phyloP scores from a whole-genome alignment of 2,329 filamentous ascomycete genomes.

The Paracoccidioides brasiliensis region DNA sequence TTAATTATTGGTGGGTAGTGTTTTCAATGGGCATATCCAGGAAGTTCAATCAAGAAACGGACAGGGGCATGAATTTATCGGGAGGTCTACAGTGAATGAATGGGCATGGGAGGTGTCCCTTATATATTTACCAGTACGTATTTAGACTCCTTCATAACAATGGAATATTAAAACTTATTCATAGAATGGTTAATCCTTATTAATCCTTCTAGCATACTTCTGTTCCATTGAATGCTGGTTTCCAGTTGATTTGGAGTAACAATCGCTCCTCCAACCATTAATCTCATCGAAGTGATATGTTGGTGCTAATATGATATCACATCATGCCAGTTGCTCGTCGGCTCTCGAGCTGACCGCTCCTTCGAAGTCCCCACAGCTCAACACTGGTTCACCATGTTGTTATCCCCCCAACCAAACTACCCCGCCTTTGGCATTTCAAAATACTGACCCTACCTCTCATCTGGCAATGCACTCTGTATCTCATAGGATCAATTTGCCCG shows the following conservation, averaged over 20 bases:
- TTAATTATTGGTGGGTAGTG: too few species aligned
- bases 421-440: neutral
- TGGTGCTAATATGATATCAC: neutral
- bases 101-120: too few species aligned
- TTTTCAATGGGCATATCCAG: neutral
- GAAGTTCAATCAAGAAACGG: too few species aligned
- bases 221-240: neutral
- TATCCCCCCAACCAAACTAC: neutral
- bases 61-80: too few species aligned
- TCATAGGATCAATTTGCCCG: neutral
- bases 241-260: neutral
- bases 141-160: too few species aligned
- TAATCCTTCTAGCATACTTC: too few species aligned
- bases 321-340: neutral
- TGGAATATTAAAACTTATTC: too few species aligned
- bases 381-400: neutral
- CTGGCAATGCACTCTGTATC: neutral
- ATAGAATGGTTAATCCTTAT: too few species aligned
- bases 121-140: too few species aligned
- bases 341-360: neutral
- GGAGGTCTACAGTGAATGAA: too few species aligned
- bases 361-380: neutral
- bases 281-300: neutral
- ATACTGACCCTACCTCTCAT: neutral
- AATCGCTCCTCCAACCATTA: neutral